Percentiles rank a stretch among this genome's conserved stretches.
These are phyloP conservation scores for Citrullus mucosospermus DNA, from an alignment of 306 rosid genomes.

Conservation along the genomic window DNA sequence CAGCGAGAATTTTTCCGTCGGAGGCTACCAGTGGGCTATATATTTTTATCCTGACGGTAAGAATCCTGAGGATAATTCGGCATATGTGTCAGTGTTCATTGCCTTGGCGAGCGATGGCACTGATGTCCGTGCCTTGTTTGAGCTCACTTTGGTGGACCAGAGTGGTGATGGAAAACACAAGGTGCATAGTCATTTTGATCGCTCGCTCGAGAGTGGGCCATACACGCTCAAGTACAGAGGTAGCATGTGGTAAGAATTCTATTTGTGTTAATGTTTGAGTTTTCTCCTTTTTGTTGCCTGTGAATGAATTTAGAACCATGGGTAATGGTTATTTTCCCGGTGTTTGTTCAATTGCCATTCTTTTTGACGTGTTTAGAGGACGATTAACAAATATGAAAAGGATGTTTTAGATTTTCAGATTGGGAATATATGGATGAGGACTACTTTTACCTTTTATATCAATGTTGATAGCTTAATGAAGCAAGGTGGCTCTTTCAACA, in stretches of 20 bases:
- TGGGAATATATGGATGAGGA: not conserved
- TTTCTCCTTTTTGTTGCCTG: not conserved
- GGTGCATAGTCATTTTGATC: constrained; percentile 90
- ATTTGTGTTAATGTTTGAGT: not conserved
- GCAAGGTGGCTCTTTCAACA: not conserved
- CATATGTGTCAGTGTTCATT: constrained; percentile 88
- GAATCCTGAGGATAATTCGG: constrained; percentile 83
- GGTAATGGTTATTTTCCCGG: not conserved
- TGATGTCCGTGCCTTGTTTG: constrained; percentile 84
- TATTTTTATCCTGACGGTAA: constrained; percentile 95
- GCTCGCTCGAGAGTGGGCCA: constrained; percentile 85
- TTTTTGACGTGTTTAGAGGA: not conserved
- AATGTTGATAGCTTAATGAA: not conserved
- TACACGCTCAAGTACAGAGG: constrained; percentile 90
- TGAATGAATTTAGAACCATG: not conserved
- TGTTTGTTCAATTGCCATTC: not conserved
- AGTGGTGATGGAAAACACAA: constrained; percentile 78
- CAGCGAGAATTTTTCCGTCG: constrained; percentile 79
- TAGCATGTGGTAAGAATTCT: constrained; percentile 71
- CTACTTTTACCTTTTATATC: not conserved
- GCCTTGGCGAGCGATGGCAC: constrained; percentile 96
- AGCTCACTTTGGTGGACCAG: constrained; percentile 78
- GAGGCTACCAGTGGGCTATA: constrained; percentile 96
- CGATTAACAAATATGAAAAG: not conserved
- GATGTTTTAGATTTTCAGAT: not conserved